Conservation (phyloP, 2,329 filamentous ascomycete species). For the Thermochaetoides dissita region DNA sequence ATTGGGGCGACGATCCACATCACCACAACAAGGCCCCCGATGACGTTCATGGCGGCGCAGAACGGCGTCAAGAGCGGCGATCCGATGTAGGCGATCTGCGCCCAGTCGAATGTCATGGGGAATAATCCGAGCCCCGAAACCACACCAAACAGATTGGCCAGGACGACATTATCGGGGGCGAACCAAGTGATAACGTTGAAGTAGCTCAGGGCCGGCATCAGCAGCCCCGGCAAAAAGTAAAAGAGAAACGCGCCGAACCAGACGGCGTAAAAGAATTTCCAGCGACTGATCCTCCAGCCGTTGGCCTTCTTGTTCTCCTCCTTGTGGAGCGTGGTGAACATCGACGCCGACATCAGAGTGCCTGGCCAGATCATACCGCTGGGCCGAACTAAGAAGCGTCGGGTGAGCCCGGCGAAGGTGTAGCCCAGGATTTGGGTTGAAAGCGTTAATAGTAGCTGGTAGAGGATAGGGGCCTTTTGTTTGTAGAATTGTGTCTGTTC, state of each 20-base stretch:
- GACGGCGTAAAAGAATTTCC: slow-evolving; percentile 69
- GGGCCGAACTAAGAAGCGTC: slow-evolving; percentile 69
- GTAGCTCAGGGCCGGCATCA: slow-evolving; percentile 75
- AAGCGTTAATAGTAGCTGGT: slow-evolving; percentile 70
- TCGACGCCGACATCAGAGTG: slow-evolving; percentile 74
- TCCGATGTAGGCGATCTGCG: slow-evolving; percentile 76
- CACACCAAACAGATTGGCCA: slow-evolving; percentile 76
- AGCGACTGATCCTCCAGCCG: slow-evolving; percentile 70
- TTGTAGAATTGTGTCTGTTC: slow-evolving; percentile 84
- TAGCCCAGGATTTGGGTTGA: slow-evolving; percentile 81
- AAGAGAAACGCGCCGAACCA: slow-evolving; percentile 60
- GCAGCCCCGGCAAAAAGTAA: slow-evolving; percentile 71
- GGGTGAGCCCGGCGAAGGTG: slow-evolving; percentile 68
- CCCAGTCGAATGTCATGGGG: slow-evolving; percentile 83
- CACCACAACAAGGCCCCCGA: slow-evolving; percentile 63
- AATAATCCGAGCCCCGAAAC: slow-evolving; percentile 74
- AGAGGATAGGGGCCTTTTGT: slow-evolving; percentile 60
- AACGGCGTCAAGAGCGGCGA: slow-evolving; percentile 73
- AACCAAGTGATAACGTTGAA: slow-evolving; percentile 86
- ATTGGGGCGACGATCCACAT: slow-evolving; percentile 77
- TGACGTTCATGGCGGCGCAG: slow-evolving; percentile 74
- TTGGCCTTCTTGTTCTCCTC: slow-evolving; percentile 70
- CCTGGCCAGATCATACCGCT: slow-evolving; percentile 88
- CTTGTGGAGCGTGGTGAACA: slow-evolving; percentile 78
- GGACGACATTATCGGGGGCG: slow-evolving; percentile 69